Percentiles rank a stretch among this genome's conserved stretches.
Conservation (phyloP, 176 grass and related monocot genomes). For the maize (Zea mays) region DNA sequence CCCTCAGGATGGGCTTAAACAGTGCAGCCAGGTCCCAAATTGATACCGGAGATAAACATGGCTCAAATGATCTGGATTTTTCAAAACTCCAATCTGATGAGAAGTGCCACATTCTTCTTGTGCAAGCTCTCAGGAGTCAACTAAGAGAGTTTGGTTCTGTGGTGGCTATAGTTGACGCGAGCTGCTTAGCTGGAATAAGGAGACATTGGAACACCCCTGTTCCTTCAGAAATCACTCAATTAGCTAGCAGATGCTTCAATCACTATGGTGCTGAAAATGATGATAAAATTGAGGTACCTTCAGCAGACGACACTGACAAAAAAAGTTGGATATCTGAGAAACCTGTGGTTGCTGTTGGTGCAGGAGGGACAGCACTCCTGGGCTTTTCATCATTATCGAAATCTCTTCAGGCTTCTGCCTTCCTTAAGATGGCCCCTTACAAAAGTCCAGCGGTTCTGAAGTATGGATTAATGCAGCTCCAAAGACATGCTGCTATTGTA, state of each 20-base stretch:
- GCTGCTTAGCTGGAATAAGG: conserved; percentile 78
- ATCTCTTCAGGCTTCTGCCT: conserved; percentile 65
- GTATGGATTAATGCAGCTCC: conserved; percentile 58
- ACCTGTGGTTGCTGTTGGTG: conserved; percentile 76
- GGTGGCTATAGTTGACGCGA: conserved; percentile 73
- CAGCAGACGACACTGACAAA: conserved; percentile 43
- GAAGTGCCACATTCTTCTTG: conserved; percentile 81
- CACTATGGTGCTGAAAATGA: conserved; percentile 43
- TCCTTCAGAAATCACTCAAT: conserved; percentile 58
- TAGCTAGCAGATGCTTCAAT: conserved; percentile 53
- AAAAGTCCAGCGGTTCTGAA: conserved; percentile 67
- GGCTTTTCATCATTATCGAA: conserved; percentile 81
- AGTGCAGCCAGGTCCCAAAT: conserved; percentile 53
- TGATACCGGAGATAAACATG: conserved; percentile 34
- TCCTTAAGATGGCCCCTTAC: conserved; percentile 72
- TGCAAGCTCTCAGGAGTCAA: conserved; percentile 72
- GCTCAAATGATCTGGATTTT: conserved; percentile 50
- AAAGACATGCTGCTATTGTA: conserved; percentile 59
- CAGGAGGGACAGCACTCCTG: conserved; percentile 79
- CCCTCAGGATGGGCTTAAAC: conserved; percentile 77
- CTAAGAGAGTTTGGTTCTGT: conserved; percentile 68
- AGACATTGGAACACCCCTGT: conserved; percentile 71
- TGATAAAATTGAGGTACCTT: conserved; percentile 36
- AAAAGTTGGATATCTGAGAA: conserved; percentile 68
- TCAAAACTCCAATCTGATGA: conserved; percentile 66